Conservation (phyloP, 2,329 filamentous ascomycete species). For the Epichloe scottii region DNA sequence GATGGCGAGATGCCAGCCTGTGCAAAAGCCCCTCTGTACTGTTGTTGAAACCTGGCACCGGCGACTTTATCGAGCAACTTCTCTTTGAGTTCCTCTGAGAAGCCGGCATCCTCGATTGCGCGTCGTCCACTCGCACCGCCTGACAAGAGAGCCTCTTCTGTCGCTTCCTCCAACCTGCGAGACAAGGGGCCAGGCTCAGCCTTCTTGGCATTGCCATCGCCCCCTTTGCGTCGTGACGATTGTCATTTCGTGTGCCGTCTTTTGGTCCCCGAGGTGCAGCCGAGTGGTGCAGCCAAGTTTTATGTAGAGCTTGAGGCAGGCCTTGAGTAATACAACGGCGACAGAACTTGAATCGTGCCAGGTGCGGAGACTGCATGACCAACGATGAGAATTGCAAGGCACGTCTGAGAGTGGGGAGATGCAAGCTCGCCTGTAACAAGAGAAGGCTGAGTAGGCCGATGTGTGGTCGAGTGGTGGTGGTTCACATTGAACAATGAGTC, state of each 20-base stretch:
- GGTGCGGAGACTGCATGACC: neutral
- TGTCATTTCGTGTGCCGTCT: neutral
- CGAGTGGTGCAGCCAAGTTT: neutral
- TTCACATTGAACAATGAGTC: too few relatives aligned
- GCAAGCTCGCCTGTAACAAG: too few relatives aligned
- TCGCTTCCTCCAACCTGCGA: constrained; percentile 47
- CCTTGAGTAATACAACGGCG: neutral
- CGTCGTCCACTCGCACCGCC: constrained; percentile 47
- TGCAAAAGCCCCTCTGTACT: constrained; percentile 35
- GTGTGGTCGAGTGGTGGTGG: too few relatives aligned
- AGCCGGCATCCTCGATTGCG: constrained; percentile 49
- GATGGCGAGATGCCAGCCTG: constrained; percentile 36
- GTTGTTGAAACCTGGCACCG: constrained; percentile 39
- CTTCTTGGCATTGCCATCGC: neutral
- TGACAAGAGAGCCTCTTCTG: constrained; percentile 47
- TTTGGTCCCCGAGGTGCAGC: neutral
- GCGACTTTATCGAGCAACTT: constrained; percentile 44
- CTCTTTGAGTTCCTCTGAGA: constrained; percentile 50
- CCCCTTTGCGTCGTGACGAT: neutral
- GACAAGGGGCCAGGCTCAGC: constrained; percentile 34
- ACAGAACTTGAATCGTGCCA: neutral
- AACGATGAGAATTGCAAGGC: neutral
- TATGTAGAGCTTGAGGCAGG: neutral
- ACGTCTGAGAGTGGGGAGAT: too few relatives aligned
- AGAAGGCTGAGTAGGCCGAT: too few relatives aligned